Evolutionary conservation across 208 protist species (phyloP).

Genomic region (Blechomonas ayalai): DNA sequence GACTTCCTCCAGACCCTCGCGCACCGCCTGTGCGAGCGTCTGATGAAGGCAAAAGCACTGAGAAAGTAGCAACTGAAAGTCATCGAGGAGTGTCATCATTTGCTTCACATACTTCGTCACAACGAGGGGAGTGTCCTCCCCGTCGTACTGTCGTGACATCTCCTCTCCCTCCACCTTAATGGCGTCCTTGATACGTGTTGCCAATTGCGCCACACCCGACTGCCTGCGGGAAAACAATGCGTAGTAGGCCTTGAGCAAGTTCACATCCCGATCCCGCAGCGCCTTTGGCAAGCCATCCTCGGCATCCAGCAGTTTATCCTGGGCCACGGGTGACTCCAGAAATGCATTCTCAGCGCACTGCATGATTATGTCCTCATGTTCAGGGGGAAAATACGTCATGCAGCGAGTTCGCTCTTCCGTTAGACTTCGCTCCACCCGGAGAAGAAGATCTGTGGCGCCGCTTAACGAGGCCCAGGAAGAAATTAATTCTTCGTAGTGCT

Average conservation of each 20-base stretch:
- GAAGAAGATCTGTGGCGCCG: constrained; percentile 31
- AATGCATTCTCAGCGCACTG: constrained; percentile 47
- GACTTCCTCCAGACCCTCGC: constrained; percentile 59
- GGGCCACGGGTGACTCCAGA: constrained; percentile 33
- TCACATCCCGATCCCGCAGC: constrained; percentile 35
- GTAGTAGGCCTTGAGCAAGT: constrained; percentile 44
- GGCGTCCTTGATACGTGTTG: constrained; percentile 25
- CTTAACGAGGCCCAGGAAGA: constrained; percentile 22
- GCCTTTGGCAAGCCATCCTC: constrained; percentile 33
- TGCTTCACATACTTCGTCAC: constrained; percentile 45
- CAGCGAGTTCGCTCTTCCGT: constrained; percentile 47
- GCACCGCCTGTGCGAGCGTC: constrained; percentile 53
- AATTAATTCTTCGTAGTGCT: constrained; percentile 41
- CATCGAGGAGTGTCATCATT: constrained; percentile 75
- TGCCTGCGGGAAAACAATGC: constrained; percentile 44
- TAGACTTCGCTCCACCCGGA: constrained; percentile 24
- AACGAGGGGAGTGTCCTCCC: constrained; percentile 41
- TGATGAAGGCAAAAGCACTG: constrained; percentile 60
- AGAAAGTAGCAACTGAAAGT: constrained; percentile 41
- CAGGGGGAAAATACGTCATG: constrained; percentile 41
- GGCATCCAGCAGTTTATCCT: constrained; percentile 31
- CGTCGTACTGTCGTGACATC: constrained; percentile 28
- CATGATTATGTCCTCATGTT: constrained; percentile 51
- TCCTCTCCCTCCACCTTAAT: constrained; percentile 48
- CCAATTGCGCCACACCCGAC: constrained; percentile 34